Base-by-base conservation (phyloP, 805 yeast species). In the Wilhelminamyces savonicus region DNA sequence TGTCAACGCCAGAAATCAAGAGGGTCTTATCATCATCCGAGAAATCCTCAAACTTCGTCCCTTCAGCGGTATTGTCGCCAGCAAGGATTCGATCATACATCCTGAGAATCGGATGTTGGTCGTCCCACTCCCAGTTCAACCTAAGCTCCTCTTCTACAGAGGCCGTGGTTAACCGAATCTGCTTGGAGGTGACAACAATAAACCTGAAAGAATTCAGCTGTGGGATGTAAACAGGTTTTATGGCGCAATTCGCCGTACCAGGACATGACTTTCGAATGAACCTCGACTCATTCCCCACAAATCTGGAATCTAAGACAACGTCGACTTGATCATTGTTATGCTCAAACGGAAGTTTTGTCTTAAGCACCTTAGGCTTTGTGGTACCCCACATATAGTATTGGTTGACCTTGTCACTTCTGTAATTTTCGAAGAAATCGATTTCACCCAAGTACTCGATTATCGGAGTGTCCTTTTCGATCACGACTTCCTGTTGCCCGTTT, bases 101-200 rank as follows among this genome's bases (percentile, higher is more conserved):
- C 39, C 68, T 66, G 30, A 62, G 58, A 22, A 86, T 82, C 2
- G 97, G 95, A 50, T 87, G 95, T 12, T 60, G 39, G 3, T 56
- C 49, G 48, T 87, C 95, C 95, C 96, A 90, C 36, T 80, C 84
- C 97, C 97, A 90, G 2, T 78, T 74, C 7, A 86, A 54, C 0
- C 88, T 70, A 13, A 90, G 55, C 48, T 88, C 97, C 23, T 77
- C 73, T 7, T 66, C 54, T 29, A 65, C 10, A 2, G 44, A 50
- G 2, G 40, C 40, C 3, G 47, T 31, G 21, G 43, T 43, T 15
- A 64, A 38, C 9, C 24, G 62, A 16, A 88, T 71, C 2, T 73
- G 72, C 27, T 62, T 68, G 1, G 67, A 53, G 0, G 95, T 73
- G 17, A 62, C 62, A 7, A 84, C 64, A 7, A 74, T 62, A 46